These are phyloP conservation scores for Groenewaldozyma auringiensis DNA, from an alignment of 1,139 yeast species.

Conservation along the genomic window DNA sequence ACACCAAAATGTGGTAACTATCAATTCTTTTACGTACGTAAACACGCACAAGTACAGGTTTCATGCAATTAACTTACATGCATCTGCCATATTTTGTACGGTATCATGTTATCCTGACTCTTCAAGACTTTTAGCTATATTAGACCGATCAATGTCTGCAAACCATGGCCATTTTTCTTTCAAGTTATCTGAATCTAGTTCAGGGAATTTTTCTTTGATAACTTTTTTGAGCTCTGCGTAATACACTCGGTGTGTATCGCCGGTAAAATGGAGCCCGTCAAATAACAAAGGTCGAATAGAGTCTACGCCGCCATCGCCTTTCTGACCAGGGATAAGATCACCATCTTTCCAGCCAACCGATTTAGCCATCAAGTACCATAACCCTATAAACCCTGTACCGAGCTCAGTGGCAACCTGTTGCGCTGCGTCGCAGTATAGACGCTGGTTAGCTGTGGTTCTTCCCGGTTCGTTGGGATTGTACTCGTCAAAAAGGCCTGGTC, in stretches of 20 bases:
- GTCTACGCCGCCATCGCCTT: neutral
- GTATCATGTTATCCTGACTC: neutral
- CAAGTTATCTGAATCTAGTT: conserved; percentile 31
- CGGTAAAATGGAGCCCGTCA: conserved; percentile 67
- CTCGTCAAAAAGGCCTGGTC: conserved; percentile 57
- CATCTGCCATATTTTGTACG: too few relatives aligned
- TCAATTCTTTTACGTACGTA: too few relatives aligned
- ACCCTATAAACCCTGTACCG: conserved; percentile 46
- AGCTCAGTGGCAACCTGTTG: conserved; percentile 39
- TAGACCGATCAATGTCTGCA: conserved; percentile 5
- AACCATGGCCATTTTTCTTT: conserved; percentile 9
- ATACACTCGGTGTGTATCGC: conserved; percentile 49
- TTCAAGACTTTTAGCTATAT: neutral
- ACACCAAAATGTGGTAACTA: neutral
- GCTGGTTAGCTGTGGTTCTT: conserved; percentile 37
- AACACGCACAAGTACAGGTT: too few relatives aligned
- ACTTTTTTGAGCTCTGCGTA: conserved; percentile 34
- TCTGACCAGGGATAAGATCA: conserved; percentile 11
- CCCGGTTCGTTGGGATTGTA: conserved; percentile 15
- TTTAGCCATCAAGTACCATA: conserved; percentile 40
- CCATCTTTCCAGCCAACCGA: conserved; percentile 26
- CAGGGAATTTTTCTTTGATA: conserved; percentile 39
- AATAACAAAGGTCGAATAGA: conserved; percentile 24
- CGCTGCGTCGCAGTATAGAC: conserved; percentile 45
- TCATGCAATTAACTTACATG: too few relatives aligned